These are phyloP conservation scores for Hyphodiscus hymeniophilus DNA, from an alignment of 495 filamentous ascomycete species.

Conservation along the genomic window DNA sequence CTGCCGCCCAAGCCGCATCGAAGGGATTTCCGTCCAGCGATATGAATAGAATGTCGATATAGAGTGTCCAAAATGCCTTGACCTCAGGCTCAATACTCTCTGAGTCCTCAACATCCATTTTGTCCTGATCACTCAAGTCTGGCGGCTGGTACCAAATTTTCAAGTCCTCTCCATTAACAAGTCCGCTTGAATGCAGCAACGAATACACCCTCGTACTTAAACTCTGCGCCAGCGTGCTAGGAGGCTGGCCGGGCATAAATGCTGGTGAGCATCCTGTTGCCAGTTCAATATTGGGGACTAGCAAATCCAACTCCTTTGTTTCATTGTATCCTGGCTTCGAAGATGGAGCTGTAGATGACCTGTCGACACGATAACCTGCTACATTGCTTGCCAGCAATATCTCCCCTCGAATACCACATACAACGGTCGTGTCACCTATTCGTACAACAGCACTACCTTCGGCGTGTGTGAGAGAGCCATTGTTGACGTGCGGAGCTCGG, in stretches of 20 bases:
- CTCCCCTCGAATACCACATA: slow-evolving; percentile 85
- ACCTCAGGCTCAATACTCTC: slow-evolving; percentile 41
- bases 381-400: slow-evolving; percentile 65
- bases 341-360: slow-evolving; percentile 20
- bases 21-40: slow-evolving; percentile 87
- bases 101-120: slow-evolving; percentile 35
- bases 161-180: slow-evolving; percentile 57
- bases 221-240: slow-evolving; percentile 72
- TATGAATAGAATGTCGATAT: slow-evolving; percentile 85
- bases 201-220: slow-evolving; percentile 68
- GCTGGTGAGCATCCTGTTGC: slow-evolving; percentile 81
- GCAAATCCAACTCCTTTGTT: slow-evolving; percentile 53
- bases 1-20: slow-evolving; percentile 78
- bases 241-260: slow-evolving; percentile 75
- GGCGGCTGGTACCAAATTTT: slow-evolving; percentile 58
- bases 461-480: slow-evolving; percentile 73
- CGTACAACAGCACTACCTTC: slow-evolving; percentile 85
- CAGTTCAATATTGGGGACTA: slow-evolving; percentile 90
- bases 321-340: slow-evolving; percentile 44
- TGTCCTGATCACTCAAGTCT: slow-evolving; percentile 27
- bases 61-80: slow-evolving; percentile 88
- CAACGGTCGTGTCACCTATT: slow-evolving; percentile 79
- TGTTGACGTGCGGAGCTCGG: slow-evolving; percentile 63
- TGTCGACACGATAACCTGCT: slow-evolving; percentile 46
- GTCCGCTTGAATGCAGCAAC: slow-evolving; percentile 57